A percentile compares a stretch with the other conserved stretches of the same genome.
Conservation (phyloP, 805 yeast genomes). For the Ogataea neopini region DNA sequence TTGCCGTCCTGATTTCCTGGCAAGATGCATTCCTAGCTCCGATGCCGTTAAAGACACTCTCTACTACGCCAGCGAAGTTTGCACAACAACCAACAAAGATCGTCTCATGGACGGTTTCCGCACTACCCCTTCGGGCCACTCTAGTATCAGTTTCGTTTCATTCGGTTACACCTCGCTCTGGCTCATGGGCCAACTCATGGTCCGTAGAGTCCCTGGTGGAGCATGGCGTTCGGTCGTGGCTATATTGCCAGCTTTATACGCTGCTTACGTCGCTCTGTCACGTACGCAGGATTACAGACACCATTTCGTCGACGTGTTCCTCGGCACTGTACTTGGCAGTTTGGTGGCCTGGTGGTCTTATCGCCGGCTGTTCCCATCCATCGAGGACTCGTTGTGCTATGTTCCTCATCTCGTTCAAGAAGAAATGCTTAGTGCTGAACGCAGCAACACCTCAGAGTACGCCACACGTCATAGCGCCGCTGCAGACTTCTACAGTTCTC, state of each 20-base stretch:
- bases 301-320: slow-evolving; percentile 79
- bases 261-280: slow-evolving; percentile 75
- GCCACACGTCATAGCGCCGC: not conserved
- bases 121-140: slow-evolving; percentile 83
- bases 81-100: slow-evolving; percentile 51
- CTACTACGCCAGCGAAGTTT: slow-evolving; percentile 62
- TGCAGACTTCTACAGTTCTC: slow-evolving; percentile 7
- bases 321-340: slow-evolving; percentile 72
- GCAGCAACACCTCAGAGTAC: not conserved
- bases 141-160: slow-evolving; percentile 69
- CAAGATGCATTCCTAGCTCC: slow-evolving; percentile 72
- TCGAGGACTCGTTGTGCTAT: slow-evolving; percentile 37
- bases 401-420: slow-evolving; percentile 38
- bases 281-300: slow-evolving; percentile 93
- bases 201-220: slow-evolving; percentile 44
- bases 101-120: slow-evolving; percentile 69
- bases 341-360: slow-evolving; percentile 60
- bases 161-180: slow-evolving; percentile 63
- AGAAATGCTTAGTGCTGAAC: slow-evolving; percentile 14
- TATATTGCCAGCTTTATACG: slow-evolving; percentile 61
- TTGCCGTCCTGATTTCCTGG: slow-evolving; percentile 88
- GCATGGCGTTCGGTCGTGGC: slow-evolving; percentile 62
- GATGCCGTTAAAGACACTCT: slow-evolving; percentile 56
- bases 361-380: slow-evolving; percentile 50
- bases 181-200: slow-evolving; percentile 63